Percentiles rank a stretch among this genome's conserved stretches.
Evolutionary conservation across 768 basidiomycete genomes (phyloP).

Genomic region (Lyophyllum atratum): DNA sequence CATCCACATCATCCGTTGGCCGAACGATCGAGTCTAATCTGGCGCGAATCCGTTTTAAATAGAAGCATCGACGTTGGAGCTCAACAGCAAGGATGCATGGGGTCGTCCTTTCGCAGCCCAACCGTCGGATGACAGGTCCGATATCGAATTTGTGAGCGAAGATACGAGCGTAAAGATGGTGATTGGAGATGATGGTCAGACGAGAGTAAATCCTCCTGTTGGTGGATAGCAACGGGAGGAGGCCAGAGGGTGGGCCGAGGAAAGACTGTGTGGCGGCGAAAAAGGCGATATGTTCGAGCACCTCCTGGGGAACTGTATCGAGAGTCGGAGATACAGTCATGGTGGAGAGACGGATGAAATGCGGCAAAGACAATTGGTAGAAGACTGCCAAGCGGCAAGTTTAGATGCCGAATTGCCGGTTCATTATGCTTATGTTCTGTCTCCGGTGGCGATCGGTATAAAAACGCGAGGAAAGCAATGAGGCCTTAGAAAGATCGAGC

Average conservation of each 20-base stretch:
- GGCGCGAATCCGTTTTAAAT: conserved; percentile 57
- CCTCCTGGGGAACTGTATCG: conserved; percentile 66
- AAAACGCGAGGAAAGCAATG: background rate
- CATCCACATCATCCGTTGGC: conserved; percentile 22
- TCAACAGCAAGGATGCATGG: conserved; percentile 58
- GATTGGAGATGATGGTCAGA: conserved; percentile 56
- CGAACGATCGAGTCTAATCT: conserved; percentile 38
- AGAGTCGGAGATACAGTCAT: conserved; percentile 35
- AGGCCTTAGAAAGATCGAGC: background rate
- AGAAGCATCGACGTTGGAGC: conserved; percentile 59
- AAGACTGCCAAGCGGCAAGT: background rate
- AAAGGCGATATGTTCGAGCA: conserved; percentile 78
- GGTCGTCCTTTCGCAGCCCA: conserved; percentile 41
- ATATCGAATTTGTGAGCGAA: conserved; percentile 71
- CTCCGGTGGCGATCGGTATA: background rate
- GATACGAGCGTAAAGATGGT: conserved; percentile 72
- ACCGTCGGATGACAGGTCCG: conserved; percentile 46
- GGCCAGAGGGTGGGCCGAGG: conserved; percentile 61
- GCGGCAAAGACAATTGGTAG: conserved; percentile 4
- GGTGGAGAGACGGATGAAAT: conserved; percentile 11
- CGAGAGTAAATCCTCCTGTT: conserved; percentile 49
- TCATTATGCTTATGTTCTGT: background rate
- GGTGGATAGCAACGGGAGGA: conserved; percentile 56
- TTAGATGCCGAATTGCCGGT: conserved; percentile 12
- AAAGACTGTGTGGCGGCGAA: conserved; percentile 52